Conservation (phyloP, 441 rosid genomes). For the Adansonia rubrostipa region DNA sequence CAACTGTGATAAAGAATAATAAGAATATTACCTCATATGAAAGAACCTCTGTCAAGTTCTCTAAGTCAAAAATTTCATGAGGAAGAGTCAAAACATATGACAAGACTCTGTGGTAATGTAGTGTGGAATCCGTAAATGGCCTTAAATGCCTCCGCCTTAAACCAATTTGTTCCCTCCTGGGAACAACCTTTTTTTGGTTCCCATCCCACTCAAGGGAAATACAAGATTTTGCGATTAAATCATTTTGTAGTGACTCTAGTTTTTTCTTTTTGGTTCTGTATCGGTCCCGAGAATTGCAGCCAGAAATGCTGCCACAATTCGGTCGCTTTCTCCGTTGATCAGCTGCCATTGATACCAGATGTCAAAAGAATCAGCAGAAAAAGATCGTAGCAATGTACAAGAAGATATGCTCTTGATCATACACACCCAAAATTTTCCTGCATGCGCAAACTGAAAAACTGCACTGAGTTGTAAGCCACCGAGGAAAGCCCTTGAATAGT, state of each 20-base stretch:
- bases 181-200: conserved; percentile 59
- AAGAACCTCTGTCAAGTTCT: conserved; percentile 60
- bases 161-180: conserved; percentile 89
- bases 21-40: conserved; percentile 14
- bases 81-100: conserved; percentile 76
- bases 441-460: conserved; percentile 38
- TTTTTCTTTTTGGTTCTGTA: conserved; percentile 73
- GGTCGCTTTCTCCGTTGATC: conserved; percentile 80
- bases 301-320: conserved; percentile 60
- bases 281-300: conserved; percentile 61
- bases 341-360: conserved; percentile 72
- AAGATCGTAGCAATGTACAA: conserved; percentile 23
- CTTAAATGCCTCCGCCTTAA: conserved; percentile 68
- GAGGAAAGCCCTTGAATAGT: conserved; percentile 15
- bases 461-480: conserved; percentile 14
- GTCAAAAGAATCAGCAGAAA: conserved; percentile 31
- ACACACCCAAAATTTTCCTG: conserved; percentile 28
- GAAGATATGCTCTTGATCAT: background rate
- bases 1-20: conserved; percentile 11
- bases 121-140: conserved; percentile 52
- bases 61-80: conserved; percentile 69
- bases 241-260: conserved; percentile 46
- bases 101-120: conserved; percentile 47
- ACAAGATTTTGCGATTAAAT: conserved; percentile 59
- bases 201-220: conserved; percentile 90